Conservation (phyloP, 1,139 yeast genomes). For the Lodderomyces margitis region DNA sequence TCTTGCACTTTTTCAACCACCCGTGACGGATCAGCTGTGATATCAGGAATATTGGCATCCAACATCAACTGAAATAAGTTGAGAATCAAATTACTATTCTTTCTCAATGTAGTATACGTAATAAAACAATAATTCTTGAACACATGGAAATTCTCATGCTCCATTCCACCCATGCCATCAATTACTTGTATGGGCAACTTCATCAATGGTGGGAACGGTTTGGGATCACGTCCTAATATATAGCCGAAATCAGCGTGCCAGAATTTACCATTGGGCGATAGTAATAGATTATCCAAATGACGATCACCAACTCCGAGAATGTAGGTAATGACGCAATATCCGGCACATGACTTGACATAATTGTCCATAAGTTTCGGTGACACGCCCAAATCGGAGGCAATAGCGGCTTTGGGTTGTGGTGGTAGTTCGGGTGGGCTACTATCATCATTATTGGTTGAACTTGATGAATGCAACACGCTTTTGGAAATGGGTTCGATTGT, state of each 20-base stretch:
- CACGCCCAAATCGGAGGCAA: slow-evolving; percentile 66
- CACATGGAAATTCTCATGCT: slow-evolving; percentile 77
- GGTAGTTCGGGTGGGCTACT: slow-evolving; percentile 6
- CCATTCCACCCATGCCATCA: slow-evolving; percentile 96
- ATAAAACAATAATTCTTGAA: slow-evolving; percentile 94
- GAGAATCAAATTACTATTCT: slow-evolving; percentile 84
- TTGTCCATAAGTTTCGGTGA: slow-evolving; percentile 82
- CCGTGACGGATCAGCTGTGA: slow-evolving; percentile 69
- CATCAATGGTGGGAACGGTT: slow-evolving; percentile 98
- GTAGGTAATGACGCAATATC: slow-evolving; percentile 95
- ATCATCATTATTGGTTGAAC: slow-evolving; percentile 5
- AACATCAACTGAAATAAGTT: slow-evolving; percentile 93
- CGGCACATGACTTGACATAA: slow-evolving; percentile 94
- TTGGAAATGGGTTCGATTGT: slow-evolving; percentile 27
- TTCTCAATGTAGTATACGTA: slow-evolving; percentile 85
- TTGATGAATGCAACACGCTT: slow-evolving; percentile 25
- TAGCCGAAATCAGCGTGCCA: slow-evolving; percentile 99
- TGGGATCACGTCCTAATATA: slow-evolving; percentile 93
- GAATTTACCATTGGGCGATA: slow-evolving; percentile 75
- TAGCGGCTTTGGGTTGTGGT: slow-evolving; percentile 28
- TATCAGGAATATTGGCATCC: slow-evolving; percentile 89
- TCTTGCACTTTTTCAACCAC: slow-evolving; percentile 90
- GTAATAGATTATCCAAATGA: slow-evolving; percentile 83
- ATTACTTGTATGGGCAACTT: slow-evolving; percentile 94
- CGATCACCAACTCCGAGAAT: slow-evolving; percentile 95